Evolutionary conservation across 1,284 basidiomycete genomes (phyloP), one percentile per base, ranked within the genome.

Genomic region (Cryptococcus wingfieldii): DNA sequence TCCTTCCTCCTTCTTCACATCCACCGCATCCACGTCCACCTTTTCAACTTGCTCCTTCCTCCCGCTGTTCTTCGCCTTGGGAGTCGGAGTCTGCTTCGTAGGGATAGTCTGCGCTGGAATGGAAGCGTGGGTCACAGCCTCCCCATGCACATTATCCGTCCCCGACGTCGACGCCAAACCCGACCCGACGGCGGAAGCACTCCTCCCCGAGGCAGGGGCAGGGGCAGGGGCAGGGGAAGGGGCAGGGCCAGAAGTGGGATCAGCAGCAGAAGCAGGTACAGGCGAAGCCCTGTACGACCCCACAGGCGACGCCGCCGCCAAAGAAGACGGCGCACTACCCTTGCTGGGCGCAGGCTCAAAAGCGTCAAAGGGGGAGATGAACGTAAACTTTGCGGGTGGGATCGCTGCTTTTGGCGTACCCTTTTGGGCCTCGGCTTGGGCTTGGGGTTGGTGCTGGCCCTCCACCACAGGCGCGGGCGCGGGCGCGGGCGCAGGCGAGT

Each of bases 291-390:
- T 4, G n/a, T 42, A 9, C 41, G n/a, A 27, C 18, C 12, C 31
- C 10, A 44, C 48, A 25, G 49, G 48, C 18, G 49, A 27, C 16
- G 13, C 16, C 16, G 47, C n/a, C n/a, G n/a, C n/a, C n/a, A n/a
- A 3, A 3, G 31, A 13, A 2, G 60, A 49, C n/a, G 51, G 50
- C 13, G 61, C 63, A 23, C 23, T 23, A 3, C 23, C 23, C 23
- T 3, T 23, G 23, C 3, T 23, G 23, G 23, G 23, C 2, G 23
- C 3, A 23, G 61, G 56, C 3, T 69, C 68, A 52, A 75, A 74
- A 3, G 60, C 71, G 43, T 72, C 71, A 46, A 75, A 75, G 4
- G 73, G 73, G 2, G 71, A 73, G 42, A 74, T 69, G 52, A 75
- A 75, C 51, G 71, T 67, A 58, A 75, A 75, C 45, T 64, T 63